Evolutionary conservation across 164 flowering plant genomes (phyloP), one percentile per base, ranked within the genome.

Genomic region (Stephania yunnanensis): DNA sequence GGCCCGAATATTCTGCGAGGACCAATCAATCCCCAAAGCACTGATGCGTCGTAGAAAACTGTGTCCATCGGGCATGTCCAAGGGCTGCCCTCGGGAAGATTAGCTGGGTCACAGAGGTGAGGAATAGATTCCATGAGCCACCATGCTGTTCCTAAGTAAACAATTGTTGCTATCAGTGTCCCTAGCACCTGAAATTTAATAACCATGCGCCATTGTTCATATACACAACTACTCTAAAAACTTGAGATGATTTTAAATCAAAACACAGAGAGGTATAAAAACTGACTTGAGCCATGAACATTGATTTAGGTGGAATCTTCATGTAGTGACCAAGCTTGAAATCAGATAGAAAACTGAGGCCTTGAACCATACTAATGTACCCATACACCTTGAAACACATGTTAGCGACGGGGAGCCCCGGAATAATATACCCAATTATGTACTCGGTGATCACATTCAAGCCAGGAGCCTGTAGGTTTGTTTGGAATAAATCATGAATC

Each of bases 21-120:
- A 0, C 95, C 96, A 20, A 94, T 85, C 69, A 92, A 70, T 3
- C 97, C 98, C 96, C 96, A 94, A 4, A 92, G 84, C 4, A 94
- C 95, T 0, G 97, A 92, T 1, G 98, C 95, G 63, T 94, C 95
- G 46, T 88, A 92, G 77, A 91, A 91, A 5, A 92, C 95, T 1
- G 77, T 85, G 79, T 91, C 93, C 7, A 73, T 19, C 0, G 97
- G 97, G 73, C 98, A 94, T 0, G 97, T 92, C 95, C 97, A 94
- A 7, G 82, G 82, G 76, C 90, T 91, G 75, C 81, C 74, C 4
- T 88, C 71, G 0, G 88, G 74, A 7, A 81, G 68, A 11, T 80
- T 36, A 8, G 83, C 65, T 1, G 82, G 68, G 17, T 88, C 82
- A 31, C 98, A 92, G 1, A 94, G 84, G 74, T 73, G 75, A 7